Base-by-base conservation (phyloP, 768 basidiomycete genomes). In the Scleroderma bovista region DNA sequence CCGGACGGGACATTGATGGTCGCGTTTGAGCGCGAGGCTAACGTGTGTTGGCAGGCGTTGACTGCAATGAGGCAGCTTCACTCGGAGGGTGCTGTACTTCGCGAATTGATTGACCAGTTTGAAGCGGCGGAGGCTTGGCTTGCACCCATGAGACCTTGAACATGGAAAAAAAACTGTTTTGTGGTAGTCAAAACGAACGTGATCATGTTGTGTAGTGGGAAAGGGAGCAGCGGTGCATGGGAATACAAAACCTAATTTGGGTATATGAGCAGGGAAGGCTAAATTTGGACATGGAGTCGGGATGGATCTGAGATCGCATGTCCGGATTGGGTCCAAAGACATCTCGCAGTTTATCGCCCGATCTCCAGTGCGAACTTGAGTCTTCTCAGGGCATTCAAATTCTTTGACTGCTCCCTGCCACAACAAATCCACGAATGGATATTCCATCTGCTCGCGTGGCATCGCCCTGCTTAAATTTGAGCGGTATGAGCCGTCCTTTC, bases 121-220 rank as follows among this genome's bases (percentile, higher is more conserved):
- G 93, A 97, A 73, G 85, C 84, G 45, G 95, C 95, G 15, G 92
- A 99, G 68, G 82, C 81, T 52, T 97, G 93, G 93, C 74, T 97
- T 57, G 83, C 81, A 56, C 93, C 93, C 54, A 92, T 92, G 89
- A 73, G 89, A 60, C 89, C 89, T 58, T 91, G 75, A 82, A 58
- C 52, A 56, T 46, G 36, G n/a, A 16, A 40, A 44, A 52, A 22
- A 22, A 36, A 17, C 17, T 40, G 3, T 36, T 36, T 36, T 36
- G 34, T n/a, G 34, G 13, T 36, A n/a, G 34, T 36, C 13, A 12
- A 36, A 36, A 13, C 41, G 24, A 26, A 29, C 41, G 41, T n/a
- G 16, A 6, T 24, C 22, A n/a, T 12, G 23, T 26, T n/a, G 23
- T 40, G 41, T 10, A 6, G 24, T 43, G 41, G 41, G 41, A 43